phyloP scores from a whole-genome alignment of 2,329 filamentous ascomycete genomes.

The Trichothecium roseum region DNA sequence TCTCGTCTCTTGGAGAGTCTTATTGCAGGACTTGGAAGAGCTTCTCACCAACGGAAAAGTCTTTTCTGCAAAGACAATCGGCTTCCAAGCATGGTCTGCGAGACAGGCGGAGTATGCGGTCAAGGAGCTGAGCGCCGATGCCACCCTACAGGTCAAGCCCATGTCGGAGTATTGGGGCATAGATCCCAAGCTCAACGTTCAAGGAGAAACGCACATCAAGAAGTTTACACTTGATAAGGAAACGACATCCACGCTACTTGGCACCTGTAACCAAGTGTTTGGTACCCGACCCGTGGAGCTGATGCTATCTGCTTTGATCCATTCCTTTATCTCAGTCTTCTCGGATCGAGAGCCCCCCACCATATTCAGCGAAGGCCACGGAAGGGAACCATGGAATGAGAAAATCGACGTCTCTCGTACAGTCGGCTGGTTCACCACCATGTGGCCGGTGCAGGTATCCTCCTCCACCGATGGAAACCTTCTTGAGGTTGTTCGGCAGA shows the following conservation, averaged over 20 bases:
- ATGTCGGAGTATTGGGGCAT: too few species aligned
- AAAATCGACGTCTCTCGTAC: constrained; percentile 19
- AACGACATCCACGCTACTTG: constrained; percentile 8
- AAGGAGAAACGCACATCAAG: too few species aligned
- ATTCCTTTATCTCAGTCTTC: constrained; percentile 18
- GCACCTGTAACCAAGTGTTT: constrained; percentile 12
- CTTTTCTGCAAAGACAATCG: constrained; percentile 1
- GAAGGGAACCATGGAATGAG: constrained; percentile 19
- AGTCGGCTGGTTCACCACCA: constrained; percentile 26
- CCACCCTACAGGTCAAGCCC: not conserved
- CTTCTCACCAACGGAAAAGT: constrained; percentile 15
- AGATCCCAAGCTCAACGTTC: too few species aligned
- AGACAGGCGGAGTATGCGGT: too few species aligned
- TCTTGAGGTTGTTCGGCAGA: not conserved
- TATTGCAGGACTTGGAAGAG: constrained; percentile 29
- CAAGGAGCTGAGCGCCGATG: not conserved
- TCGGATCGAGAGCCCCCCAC: constrained; percentile 14
- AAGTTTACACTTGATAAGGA: not conserved
- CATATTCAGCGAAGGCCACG: constrained; percentile 24
- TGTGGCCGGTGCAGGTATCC: constrained; percentile 13
- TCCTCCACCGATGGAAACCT: not conserved
- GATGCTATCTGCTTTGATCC: constrained; percentile 15
- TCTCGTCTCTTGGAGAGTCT: constrained; percentile 29
- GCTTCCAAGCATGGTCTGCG: too few species aligned
- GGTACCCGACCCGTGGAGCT: constrained; percentile 20